phyloP scores from a whole-genome alignment of 371 early-diverging fungal species.

The Mucor saturninus region DNA sequence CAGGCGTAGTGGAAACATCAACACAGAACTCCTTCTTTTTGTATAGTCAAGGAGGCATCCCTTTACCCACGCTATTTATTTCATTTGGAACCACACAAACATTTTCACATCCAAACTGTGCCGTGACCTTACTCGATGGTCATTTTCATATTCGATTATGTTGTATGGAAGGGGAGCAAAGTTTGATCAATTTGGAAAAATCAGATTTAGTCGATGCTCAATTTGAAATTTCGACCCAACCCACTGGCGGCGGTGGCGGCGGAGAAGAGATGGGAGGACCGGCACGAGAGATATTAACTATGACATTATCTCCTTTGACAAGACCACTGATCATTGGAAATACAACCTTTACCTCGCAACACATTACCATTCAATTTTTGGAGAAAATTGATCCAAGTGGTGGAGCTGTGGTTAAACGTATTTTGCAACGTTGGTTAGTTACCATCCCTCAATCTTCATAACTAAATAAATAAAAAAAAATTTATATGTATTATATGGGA shows the following conservation, averaged over 20 bases:
- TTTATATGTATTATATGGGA: not conserved
- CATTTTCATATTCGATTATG: constrained; percentile 58
- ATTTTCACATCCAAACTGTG: constrained; percentile 66
- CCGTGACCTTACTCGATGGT: constrained; percentile 55
- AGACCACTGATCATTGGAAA: constrained; percentile 13
- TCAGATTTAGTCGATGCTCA: constrained; percentile 46
- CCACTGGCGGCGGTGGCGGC: too few relatives aligned
- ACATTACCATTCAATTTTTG: constrained; percentile 57
- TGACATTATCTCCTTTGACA: constrained; percentile 40
- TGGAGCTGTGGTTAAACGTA: constrained; percentile 60
- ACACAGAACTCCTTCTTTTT: constrained; percentile 28
- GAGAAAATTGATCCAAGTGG: constrained; percentile 61
- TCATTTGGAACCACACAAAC: constrained; percentile 50
- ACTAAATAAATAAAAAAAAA: too few relatives aligned
- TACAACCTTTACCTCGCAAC: not conserved
- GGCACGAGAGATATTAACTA: constrained; percentile 53
- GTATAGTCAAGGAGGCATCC: constrained; percentile 47
- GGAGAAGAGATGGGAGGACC: constrained; percentile 10
- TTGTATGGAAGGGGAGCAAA: constrained; percentile 49
- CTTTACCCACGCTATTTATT: constrained; percentile 64
- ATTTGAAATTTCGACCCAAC: constrained; percentile 51
- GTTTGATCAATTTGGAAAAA: constrained; percentile 55
- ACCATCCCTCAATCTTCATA: constrained; percentile 17
- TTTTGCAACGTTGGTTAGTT: constrained; percentile 59
- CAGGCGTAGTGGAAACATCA: constrained; percentile 14